Base-by-base conservation (phyloP, 1,139 yeast species). In the Saccharomyces hybrid region DNA sequence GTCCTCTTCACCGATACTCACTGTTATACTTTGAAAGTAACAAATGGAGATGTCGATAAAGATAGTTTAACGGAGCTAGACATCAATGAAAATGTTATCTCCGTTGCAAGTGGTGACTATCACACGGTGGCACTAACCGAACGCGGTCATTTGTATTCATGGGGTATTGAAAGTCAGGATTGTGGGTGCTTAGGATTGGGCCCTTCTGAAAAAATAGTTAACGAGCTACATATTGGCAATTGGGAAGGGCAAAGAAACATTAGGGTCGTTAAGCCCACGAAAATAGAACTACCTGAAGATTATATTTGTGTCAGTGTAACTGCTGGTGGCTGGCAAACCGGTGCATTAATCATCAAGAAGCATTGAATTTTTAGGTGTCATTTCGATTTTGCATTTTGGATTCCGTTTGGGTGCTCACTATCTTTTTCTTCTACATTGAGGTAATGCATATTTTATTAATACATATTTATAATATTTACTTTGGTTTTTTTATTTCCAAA, bases 291-390 rank as follows among this genome's bases (percentile, higher is more conserved):
- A 5, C 59, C 58, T 8, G 57, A 61, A 66, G 80, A 80, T 62
- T 61, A 62, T 46, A 56, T 57, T 11, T 79, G 74, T 64, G 58
- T 78, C 14, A 80, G 81, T 0, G 76, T 83, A 50, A 77, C 86
- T 1, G 87, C 89, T 11, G 81, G 84, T n/a, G 95, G 95, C 1
- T 86, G 93, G 95, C 95, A 86, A 55, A 81, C 89, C 0, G 83
- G 84, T 47, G 93, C 84, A 1, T 65, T 81, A 16, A 72, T 80
- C 20, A 54, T 67, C 5, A 59, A 59, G 44, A 55, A 55, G 28
- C 53, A 51, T 44, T 27, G 48, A 46, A 14, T 11, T 25, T 26
- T 16, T 5, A 46, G 47, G 14, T 23, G 20, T n/a, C 5, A 26
- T 4, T 31, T 9, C n/a, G n/a, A 29, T 27, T 29, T 29, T 14